These are phyloP conservation scores for Mycena leptocephala DNA, from an alignment of 768 basidiomycete species.

Conservation along the genomic window DNA sequence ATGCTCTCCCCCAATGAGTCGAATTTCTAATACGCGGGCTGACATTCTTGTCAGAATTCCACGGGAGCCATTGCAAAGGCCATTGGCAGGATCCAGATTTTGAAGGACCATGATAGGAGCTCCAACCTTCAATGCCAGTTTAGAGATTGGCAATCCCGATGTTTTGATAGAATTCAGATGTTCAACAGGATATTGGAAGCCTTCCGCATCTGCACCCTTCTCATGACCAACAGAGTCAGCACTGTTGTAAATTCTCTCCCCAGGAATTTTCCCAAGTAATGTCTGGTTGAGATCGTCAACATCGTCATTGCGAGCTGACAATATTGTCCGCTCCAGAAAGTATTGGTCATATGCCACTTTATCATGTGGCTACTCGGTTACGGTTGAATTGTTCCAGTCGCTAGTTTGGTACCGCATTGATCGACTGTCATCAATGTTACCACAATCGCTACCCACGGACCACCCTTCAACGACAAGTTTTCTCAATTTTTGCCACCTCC, in stretches of 20 bases:
- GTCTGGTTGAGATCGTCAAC: conserved; percentile 51
- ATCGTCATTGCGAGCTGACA: conserved; percentile 51
- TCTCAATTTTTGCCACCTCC: no score
- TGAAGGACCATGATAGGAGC: conserved; percentile 57
- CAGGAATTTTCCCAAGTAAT: conserved; percentile 42
- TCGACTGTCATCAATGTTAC: no score
- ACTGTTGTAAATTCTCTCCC: conserved; percentile 44
- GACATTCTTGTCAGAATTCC: conserved; percentile 43
- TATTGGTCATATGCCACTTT: no score
- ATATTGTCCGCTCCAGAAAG: conserved; percentile 53
- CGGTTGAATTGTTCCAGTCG: no score
- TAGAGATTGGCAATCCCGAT: conserved; percentile 50
- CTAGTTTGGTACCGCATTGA: no score
- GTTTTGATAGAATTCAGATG: conserved; percentile 49
- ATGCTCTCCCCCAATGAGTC: conserved; percentile 46
- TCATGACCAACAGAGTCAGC: conserved; percentile 46
- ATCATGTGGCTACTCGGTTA: no score
- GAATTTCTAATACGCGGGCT: conserved; percentile 49
- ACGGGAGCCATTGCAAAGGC: conserved; percentile 55
- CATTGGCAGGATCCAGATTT: conserved; percentile 52
- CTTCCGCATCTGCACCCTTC: conserved; percentile 30
- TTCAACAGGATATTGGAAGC: conserved; percentile 45
- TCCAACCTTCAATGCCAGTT: conserved; percentile 47
- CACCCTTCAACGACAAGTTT: no score
- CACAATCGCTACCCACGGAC: no score